A percentile compares a stretch with the other conserved stretches of the same genome.
phyloP scores from a whole-genome alignment of 192 early-diverging fungal genomes.

The Chytriomyces sp. region DNA sequence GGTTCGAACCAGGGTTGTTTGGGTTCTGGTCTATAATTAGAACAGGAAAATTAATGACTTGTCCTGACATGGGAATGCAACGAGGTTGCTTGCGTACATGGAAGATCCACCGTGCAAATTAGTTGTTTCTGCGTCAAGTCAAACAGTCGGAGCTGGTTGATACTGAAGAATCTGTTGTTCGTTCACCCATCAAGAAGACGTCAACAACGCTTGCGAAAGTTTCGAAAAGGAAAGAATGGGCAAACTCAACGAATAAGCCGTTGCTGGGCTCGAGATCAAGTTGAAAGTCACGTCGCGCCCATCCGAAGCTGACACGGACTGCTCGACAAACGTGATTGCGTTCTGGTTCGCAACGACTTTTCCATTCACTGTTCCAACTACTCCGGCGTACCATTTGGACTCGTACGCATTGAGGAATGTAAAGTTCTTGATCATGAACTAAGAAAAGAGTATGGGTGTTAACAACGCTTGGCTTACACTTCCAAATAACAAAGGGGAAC shows the following conservation, averaged over 20 bases:
- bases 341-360: constrained; percentile 18
- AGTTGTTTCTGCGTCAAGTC: constrained; percentile 21
- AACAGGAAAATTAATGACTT: neutral
- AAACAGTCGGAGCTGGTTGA: constrained; percentile 38
- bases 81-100: neutral
- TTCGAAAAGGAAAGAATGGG: neutral
- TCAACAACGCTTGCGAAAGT: neutral
- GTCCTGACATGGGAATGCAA: neutral
- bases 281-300: constrained; percentile 14
- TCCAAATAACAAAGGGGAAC: neutral
- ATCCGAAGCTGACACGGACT: constrained; percentile 6
- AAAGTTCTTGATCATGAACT: constrained; percentile 43
- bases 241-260: constrained; percentile 26
- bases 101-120: constrained; percentile 31
- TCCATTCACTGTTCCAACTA: constrained; percentile 26
- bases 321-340: constrained; percentile 22
- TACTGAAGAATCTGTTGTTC: constrained; percentile 22
- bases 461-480: neutral
- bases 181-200: neutral
- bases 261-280: constrained; percentile 11
- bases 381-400: constrained; percentile 37
- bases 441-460: too few species aligned
- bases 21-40: constrained; percentile 23
- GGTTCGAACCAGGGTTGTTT: constrained; percentile 1
- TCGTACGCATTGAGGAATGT: constrained; percentile 38